Conservation (phyloP, 352 stramenopile species). For the Pythium rhizo-oryzae region DNA sequence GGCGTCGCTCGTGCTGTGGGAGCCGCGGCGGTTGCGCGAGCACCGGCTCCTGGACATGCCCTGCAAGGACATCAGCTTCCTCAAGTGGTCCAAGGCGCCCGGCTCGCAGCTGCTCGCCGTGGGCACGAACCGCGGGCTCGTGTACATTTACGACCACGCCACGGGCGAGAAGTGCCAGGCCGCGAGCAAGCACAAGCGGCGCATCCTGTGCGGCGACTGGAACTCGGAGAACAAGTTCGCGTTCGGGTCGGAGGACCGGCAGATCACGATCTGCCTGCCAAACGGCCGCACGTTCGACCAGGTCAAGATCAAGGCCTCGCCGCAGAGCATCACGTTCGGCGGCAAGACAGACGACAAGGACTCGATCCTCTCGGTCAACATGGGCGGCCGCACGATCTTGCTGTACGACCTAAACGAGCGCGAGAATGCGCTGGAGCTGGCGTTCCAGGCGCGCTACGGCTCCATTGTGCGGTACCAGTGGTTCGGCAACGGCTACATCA, state of each 20-base stretch:
- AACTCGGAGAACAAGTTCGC: slow-evolving; percentile 83
- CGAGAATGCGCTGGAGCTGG: slow-evolving; percentile 90
- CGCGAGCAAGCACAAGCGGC: slow-evolving; percentile 76
- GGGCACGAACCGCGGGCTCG: slow-evolving; percentile 69
- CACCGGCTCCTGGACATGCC: slow-evolving; percentile 70
- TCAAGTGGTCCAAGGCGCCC: slow-evolving; percentile 81
- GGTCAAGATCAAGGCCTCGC: slow-evolving; percentile 76
- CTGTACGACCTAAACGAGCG: slow-evolving; percentile 88
- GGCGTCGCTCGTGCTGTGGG: slow-evolving; percentile 70
- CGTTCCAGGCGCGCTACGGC: slow-evolving; percentile 90
- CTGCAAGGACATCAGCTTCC: slow-evolving; percentile 76
- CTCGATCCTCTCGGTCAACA: slow-evolving; percentile 88
- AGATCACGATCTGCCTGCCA: slow-evolving; percentile 77
- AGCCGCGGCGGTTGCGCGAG: slow-evolving; percentile 58
- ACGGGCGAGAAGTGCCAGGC: slow-evolving; percentile 57
- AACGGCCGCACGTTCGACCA: slow-evolving; percentile 71
- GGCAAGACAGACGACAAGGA: slow-evolving; percentile 73
- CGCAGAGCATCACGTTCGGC: slow-evolving; percentile 76
- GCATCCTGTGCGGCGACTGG: slow-evolving; percentile 81
- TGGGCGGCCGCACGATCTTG: slow-evolving; percentile 89
- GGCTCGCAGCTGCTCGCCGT: slow-evolving; percentile 65
- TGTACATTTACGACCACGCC: slow-evolving; percentile 78
- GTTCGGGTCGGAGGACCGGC: slow-evolving; percentile 75
- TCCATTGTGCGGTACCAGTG: slow-evolving; percentile 89
- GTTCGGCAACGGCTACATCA: slow-evolving; percentile 91